Conservation (phyloP, 2,329 filamentous ascomycete species). For the Acarospora socialis region DNA sequence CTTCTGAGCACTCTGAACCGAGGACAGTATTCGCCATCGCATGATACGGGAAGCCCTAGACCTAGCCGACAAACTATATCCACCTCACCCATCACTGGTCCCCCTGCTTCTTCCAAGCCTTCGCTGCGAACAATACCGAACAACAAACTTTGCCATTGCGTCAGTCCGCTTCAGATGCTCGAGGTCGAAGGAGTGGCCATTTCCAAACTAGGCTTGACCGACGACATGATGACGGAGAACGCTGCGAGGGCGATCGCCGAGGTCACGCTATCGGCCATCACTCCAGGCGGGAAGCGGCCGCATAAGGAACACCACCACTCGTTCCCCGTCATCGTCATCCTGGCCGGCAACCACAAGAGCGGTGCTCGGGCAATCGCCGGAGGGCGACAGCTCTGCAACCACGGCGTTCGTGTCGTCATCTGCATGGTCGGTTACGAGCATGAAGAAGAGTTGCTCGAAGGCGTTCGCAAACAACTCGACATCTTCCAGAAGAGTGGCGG, state of each 20-base stretch:
- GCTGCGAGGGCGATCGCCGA: conserved; percentile 80
- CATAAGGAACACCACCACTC: conserved; percentile 28
- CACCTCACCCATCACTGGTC: no score
- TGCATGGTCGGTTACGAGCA: conserved; percentile 76
- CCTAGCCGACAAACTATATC: no score
- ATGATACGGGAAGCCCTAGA: no score
- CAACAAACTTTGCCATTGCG: conserved; percentile 41
- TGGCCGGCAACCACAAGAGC: conserved; percentile 92
- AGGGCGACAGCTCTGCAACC: conserved; percentile 72
- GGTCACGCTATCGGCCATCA: conserved; percentile 57
- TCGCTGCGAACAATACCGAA: conserved; percentile 40
- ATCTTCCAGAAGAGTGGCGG: conserved; percentile 76
- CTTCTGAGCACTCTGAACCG: conserved; percentile 22
- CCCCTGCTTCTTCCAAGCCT: conserved; percentile 22
- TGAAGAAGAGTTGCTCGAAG: conserved; percentile 65
- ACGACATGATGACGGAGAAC: conserved; percentile 86
- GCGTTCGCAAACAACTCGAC: conserved; percentile 65
- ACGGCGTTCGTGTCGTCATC: conserved; percentile 65
- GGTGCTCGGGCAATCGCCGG: conserved; percentile 75
- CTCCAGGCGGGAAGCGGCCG: conserved; percentile 28
- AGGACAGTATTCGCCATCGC: no score
- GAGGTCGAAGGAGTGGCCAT: conserved; percentile 85
- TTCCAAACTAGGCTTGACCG: conserved; percentile 70
- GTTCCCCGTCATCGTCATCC: conserved; percentile 51
- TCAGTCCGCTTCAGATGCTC: conserved; percentile 67